phyloP scores from a whole-genome alignment of 495 filamentous ascomycete genomes.

The Penicillium daleae region DNA sequence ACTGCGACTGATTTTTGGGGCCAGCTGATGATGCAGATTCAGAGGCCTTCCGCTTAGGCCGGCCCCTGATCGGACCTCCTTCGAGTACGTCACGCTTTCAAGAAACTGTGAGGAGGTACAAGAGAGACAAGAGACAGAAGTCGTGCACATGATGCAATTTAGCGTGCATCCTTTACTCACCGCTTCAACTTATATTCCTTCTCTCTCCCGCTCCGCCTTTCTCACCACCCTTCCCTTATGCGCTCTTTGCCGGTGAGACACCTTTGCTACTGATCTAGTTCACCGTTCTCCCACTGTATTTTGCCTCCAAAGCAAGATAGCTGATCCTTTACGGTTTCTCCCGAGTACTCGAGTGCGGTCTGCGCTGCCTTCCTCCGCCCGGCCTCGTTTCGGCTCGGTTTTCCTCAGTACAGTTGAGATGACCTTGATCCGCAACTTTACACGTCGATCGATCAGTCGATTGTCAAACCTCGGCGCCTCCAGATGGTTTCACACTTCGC shows the following conservation, averaged over 20 bases:
- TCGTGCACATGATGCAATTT: not conserved
- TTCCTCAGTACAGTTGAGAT: slow-evolving; percentile 8
- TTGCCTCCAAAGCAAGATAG: slow-evolving; percentile 5
- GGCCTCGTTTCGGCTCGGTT: slow-evolving; percentile 3
- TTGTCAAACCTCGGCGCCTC: slow-evolving; percentile 1
- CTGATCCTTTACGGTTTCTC: slow-evolving; percentile 1
- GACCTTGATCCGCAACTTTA: slow-evolving; percentile 1
- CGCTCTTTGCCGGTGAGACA: slow-evolving; percentile 2
- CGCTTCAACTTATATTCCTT: not conserved
- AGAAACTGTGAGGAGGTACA: not conserved
- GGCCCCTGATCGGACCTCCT: not conserved
- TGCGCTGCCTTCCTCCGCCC: slow-evolving; percentile 7
- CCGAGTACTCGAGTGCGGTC: not conserved
- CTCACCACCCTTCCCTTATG: slow-evolving; percentile 3
- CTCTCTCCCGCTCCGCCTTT: not conserved
- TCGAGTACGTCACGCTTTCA: not conserved
- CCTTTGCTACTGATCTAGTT: slow-evolving; percentile 7
- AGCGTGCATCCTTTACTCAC: not conserved
- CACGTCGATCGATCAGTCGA: not conserved
- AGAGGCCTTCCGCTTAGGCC: slow-evolving; percentile 6
- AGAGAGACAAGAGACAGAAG: not conserved
- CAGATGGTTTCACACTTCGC: slow-evolving; percentile 2
- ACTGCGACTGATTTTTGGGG: slow-evolving; percentile 3
- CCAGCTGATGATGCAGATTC: slow-evolving; percentile 2
- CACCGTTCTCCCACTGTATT: slow-evolving; percentile 5